Evolutionary conservation across 345 rosid genomes (phyloP), one percentile per base, ranked within the genome.

Genomic region (Lagerstroemia speciosa): DNA sequence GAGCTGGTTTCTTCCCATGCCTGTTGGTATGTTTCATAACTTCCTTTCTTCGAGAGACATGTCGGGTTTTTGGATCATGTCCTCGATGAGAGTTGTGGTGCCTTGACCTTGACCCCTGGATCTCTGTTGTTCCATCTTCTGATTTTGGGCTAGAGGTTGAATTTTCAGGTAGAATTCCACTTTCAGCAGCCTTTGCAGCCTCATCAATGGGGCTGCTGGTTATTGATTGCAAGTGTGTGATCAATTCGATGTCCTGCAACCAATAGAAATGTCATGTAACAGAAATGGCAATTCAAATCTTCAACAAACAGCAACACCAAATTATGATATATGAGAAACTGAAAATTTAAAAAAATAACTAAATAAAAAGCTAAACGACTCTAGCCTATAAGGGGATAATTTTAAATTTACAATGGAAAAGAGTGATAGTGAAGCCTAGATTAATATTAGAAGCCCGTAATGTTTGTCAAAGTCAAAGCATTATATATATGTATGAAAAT

Each of bases 131-230:
- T 33, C 85, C 84, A 48, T 75, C 80, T 66, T 83, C 88, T 40
- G 90, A 86, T 77, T 82, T 85, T 66, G 88, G 75, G 65, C 76
- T 75, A 17, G 80, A 79, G 73, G 73, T 80, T 14, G 77, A 76
- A 63, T 74, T 83, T 78, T 93, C 93, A 58, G 76, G 80, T 75
- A 72, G 65, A 45, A 80, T 74, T 55, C 81, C 83, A 68, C 82
- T 82, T 70, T 92, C 93, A 72, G 75, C 84, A 71, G 87, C 81
- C 71, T 78, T 67, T 31, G 85, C 67, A 26, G 87, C 81, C 62
- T 82, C 85, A 72, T 87, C 96, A 48, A 88, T 77, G 66, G 87
- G 33, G 34, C 33, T 86, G 81, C 74, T 81, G 76, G 88, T 78
- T 74, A 84, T 82, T 72, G 74, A 67, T 20, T 82, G 79, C 81